Conservation (phyloP, 2,329 filamentous ascomycete genomes). For the Diaporthe caulivora region DNA sequence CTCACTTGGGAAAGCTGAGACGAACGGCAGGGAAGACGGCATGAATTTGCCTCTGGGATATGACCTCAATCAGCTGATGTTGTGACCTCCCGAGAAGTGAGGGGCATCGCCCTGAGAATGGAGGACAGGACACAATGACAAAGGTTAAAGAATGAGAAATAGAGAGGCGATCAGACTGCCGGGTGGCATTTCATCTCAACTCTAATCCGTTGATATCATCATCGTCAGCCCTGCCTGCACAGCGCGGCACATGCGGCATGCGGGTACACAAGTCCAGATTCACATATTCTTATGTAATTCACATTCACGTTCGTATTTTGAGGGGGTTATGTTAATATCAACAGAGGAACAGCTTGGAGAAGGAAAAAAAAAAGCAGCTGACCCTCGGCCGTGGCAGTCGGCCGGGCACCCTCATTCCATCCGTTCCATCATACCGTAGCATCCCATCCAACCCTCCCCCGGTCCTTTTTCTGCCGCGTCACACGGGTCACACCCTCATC, state of each 20-base stretch:
- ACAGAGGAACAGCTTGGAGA: neutral
- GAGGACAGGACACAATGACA: neutral
- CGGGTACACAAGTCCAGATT: neutral
- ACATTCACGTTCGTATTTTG: neutral
- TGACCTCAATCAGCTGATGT: slow-evolving; percentile 26
- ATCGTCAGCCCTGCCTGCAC: neutral
- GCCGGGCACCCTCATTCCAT: slow-evolving; percentile 6
- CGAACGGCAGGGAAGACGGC: slow-evolving; percentile 22
- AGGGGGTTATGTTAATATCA: neutral
- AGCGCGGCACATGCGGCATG: neutral
- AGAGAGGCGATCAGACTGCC: slow-evolving; percentile 23
- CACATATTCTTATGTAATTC: neutral
- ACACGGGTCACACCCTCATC: slow-evolving; percentile 22
- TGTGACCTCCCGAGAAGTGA: neutral
- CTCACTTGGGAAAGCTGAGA: slow-evolving; percentile 13
- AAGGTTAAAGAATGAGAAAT: too few relatives aligned
- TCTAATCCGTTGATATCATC: neutral
- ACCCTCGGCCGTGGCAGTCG: slow-evolving; percentile 18
- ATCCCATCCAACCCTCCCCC: neutral
- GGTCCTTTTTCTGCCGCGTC: slow-evolving; percentile 4
- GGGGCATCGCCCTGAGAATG: neutral
- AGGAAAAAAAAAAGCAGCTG: slow-evolving; percentile 22
- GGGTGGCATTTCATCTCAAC: slow-evolving; percentile 21
- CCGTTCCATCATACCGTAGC: slow-evolving; percentile 24
- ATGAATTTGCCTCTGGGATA: slow-evolving; percentile 24